A percentile compares a stretch with the other conserved stretches of the same genome.
These are phyloP conservation scores for Diaporthe sp. DNA, from an alignment of 2,329 filamentous ascomycete genomes.

Conservation along the genomic window DNA sequence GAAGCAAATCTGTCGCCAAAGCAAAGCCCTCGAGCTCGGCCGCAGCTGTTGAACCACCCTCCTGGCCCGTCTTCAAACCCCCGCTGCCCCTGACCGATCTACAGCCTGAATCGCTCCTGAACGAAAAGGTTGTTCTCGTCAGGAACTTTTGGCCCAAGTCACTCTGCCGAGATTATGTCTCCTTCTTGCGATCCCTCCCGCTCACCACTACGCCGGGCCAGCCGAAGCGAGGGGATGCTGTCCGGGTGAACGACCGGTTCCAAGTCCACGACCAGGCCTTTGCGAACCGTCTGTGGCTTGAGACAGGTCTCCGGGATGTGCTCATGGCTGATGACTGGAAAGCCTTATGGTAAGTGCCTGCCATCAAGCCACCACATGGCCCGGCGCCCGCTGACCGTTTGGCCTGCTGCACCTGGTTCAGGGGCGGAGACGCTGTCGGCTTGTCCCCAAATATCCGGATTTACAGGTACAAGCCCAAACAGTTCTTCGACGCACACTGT, in stretches of 20 bases:
- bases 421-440: conserved; percentile 87
- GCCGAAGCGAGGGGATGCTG: conserved; percentile 83
- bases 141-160: conserved; percentile 80
- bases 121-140: conserved; percentile 79
- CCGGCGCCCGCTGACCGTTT: background rate
- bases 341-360: conserved; percentile 59
- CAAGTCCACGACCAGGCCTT: conserved; percentile 83
- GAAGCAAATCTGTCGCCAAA: conserved; percentile 31
- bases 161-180: conserved; percentile 81
- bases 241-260: conserved; percentile 90
- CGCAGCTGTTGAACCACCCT: conserved; percentile 51
- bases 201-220: conserved; percentile 82
- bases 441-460: conserved; percentile 90
- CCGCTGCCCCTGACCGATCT: conserved; percentile 76
- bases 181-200: conserved; percentile 77
- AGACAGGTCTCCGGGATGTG: conserved; percentile 79
- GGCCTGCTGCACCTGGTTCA: conserved; percentile 54
- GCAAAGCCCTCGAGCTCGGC: conserved; percentile 41
- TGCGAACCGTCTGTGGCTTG: conserved; percentile 80
- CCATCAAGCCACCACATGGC: background rate
- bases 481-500: conserved; percentile 96
- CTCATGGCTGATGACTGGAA: conserved; percentile 56
- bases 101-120: conserved; percentile 64
- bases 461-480: conserved; percentile 86
- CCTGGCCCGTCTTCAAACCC: conserved; percentile 81